A percentile compares a stretch with the other conserved stretches of the same genome.
phyloP scores from a whole-genome alignment of 2,329 filamentous ascomycete species.

The Aureobasidium pullulans region DNA sequence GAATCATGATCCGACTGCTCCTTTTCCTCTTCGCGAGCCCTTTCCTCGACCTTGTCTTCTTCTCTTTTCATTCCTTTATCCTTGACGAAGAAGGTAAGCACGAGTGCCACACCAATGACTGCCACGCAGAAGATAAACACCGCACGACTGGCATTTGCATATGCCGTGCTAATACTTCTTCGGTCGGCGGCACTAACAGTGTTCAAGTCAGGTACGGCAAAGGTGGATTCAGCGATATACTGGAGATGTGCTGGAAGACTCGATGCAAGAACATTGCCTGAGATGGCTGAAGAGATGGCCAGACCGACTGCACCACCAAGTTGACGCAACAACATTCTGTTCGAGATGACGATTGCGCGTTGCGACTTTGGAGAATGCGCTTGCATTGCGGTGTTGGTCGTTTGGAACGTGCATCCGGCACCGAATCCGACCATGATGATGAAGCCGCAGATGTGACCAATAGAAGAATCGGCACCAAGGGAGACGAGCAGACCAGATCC shows the following conservation, averaged over 20 bases:
- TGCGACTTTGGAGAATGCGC: slow-evolving; percentile 31
- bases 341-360: slow-evolving; percentile 32
- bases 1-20: not conserved
- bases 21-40: not conserved
- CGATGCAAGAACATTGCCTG: slow-evolving; percentile 27
- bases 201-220: slow-evolving; percentile 28
- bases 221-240: slow-evolving; percentile 34
- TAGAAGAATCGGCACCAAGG: slow-evolving; percentile 22
- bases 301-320: slow-evolving; percentile 31
- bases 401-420: slow-evolving; percentile 31
- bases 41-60: slow-evolving; percentile 14
- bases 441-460: slow-evolving; percentile 25
- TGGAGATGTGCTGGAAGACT: slow-evolving; percentile 34
- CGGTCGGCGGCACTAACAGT: slow-evolving; percentile 29
- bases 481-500: slow-evolving; percentile 29
- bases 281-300: slow-evolving; percentile 29
- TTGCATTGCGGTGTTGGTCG: slow-evolving; percentile 32
- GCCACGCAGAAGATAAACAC: slow-evolving; percentile 54
- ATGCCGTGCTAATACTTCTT: slow-evolving; percentile 41
- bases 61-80: slow-evolving; percentile 22
- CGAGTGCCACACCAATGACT: slow-evolving; percentile 42
- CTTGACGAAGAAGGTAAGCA: slow-evolving; percentile 43
- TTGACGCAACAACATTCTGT: slow-evolving; percentile 34
- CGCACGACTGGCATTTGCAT: slow-evolving; percentile 46
- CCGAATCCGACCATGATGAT: slow-evolving; percentile 28